Percentiles rank a stretch among this genome's conserved stretches.
Evolutionary conservation across 306 rosid species (phyloP).

Genomic region (Casuarina glauca): DNA sequence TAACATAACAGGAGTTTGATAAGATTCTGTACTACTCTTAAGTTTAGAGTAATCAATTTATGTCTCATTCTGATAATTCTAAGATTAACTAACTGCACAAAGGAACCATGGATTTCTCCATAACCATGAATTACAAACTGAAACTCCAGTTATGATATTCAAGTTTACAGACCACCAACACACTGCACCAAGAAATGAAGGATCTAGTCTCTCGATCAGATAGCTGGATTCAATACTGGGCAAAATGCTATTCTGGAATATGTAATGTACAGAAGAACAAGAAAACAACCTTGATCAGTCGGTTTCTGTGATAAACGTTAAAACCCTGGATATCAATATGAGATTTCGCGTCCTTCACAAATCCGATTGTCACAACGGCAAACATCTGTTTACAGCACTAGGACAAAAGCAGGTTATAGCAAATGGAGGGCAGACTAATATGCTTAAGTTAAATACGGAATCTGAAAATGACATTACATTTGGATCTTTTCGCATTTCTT

Average conservation of each 20-base stretch:
- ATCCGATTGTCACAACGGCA: conserved; percentile 12
- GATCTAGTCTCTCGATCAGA: no score
- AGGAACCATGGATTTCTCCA: no score
- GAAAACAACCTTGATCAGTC: conserved; percentile 18
- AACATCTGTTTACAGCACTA: not conserved
- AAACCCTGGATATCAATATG: conserved; percentile 24
- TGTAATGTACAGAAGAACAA: not conserved
- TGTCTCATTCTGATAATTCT: no score
- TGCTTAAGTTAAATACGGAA: not conserved
- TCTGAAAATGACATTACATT: not conserved
- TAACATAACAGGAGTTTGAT: not conserved
- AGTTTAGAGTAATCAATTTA: no score
- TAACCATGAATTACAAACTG: no score
- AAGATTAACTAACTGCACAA: no score
- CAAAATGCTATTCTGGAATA: not conserved
- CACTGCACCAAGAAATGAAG: no score
- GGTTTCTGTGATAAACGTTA: conserved; percentile 17
- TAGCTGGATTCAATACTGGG: not conserved
- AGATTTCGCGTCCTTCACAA: conserved; percentile 13
- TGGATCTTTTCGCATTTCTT: not conserved
- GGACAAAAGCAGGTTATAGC: not conserved
- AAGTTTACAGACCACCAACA: no score
- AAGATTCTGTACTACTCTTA: no score
- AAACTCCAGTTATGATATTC: no score
- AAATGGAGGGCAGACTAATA: not conserved